Evolutionary conservation across 2,329 filamentous ascomycete species (phyloP), one percentile per base, ranked within the genome.

Genomic region (Aspergillus alliaceus): DNA sequence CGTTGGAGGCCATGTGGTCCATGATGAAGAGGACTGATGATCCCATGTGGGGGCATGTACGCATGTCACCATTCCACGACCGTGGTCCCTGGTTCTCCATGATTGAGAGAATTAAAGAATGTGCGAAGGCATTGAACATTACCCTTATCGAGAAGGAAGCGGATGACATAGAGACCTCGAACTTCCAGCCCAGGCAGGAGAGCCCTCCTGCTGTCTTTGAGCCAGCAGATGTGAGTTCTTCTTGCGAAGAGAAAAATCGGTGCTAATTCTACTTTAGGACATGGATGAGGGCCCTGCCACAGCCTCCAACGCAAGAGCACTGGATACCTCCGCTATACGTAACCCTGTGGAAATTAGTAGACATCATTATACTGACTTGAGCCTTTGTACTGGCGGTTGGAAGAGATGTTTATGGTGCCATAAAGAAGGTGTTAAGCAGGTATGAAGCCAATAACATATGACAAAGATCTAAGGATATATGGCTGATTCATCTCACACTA

Each of bases 341-440:
- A 15, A n/a, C 12, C 27, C 44, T 8, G n/a, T 32, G 18, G 27
- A 22, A 12, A 24, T 48, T 48, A 5, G 7, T 32, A 22, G 7
- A 15, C 24, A 48, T 18, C 32, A 32, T 32, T 22, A 32, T 32
- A 15, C 22, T n/a, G 44, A 48, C 5, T 22, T 32, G 15, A 29
- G 31, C 1, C 57, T 68, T 11, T 62, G 61, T 9, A 63, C 48
- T 4, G 53, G 58, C 3, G 56, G 66, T 6, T 61, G 56, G 1
- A 69, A 66, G 27, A 15, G 47, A 2, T 71, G 68, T 29, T 50
- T 66, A 3, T 70, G 63, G 63, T 71, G 68, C 34, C 34, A 49
- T 4, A 35, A 52, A 6, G 64, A 68, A 48, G 53, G 53, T 24
- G 32, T 7, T 25, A 11, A 40, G 47, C 29, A 32, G 18, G 31